Evolutionary conservation across 2,329 filamentous ascomycete genomes (phyloP).

Genomic region (Colletotrichum acutatum): DNA sequence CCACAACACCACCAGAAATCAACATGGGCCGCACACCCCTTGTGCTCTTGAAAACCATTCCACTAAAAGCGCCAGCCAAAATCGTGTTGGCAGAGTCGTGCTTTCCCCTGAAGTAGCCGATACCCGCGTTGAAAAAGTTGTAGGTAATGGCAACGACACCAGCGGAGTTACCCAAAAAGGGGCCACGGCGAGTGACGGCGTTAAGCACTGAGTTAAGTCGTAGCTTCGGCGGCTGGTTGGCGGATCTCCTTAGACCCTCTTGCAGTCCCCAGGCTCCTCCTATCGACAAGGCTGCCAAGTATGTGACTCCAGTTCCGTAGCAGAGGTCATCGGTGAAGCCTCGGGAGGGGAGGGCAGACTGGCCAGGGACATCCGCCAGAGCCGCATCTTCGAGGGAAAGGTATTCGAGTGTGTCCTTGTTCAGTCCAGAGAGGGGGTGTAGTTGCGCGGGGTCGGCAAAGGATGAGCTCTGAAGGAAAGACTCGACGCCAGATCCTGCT

Average conservation of each 20-base stretch:
- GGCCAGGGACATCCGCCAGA: conserved; percentile 85
- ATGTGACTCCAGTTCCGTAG: conserved; percentile 96
- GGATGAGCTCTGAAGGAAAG: conserved; percentile 81
- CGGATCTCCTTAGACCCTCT: conserved; percentile 86
- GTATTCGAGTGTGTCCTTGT: conserved; percentile 95
- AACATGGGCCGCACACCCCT: conserved; percentile 90
- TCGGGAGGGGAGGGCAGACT: conserved; percentile 90
- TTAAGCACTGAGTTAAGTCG: conserved; percentile 95
- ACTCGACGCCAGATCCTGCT: conserved; percentile 82
- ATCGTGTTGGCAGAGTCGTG: conserved; percentile 94
- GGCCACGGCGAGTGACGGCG: conserved; percentile 90
- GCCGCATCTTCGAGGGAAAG: conserved; percentile 92
- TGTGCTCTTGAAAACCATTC: conserved; percentile 97
- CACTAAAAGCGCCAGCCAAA: conserved; percentile 84
- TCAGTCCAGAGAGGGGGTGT: conserved; percentile 92
- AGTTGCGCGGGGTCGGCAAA: conserved; percentile 89
- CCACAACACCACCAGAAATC: conserved; percentile 92
- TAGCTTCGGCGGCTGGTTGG: conserved; percentile 84
- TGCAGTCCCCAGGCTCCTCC: conserved; percentile 93
- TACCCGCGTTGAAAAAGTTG: conserved; percentile 89
- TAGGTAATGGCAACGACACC: conserved; percentile 97
- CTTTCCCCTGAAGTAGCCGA: conserved; percentile 83
- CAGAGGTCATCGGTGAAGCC: conserved; percentile 99
- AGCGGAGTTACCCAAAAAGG: conserved; percentile 95
- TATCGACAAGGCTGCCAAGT: conserved; percentile 84